Evolutionary conservation across 768 basidiomycete species (phyloP), one percentile per base, ranked within the genome.

Genomic region (Termitomyces sp.): DNA sequence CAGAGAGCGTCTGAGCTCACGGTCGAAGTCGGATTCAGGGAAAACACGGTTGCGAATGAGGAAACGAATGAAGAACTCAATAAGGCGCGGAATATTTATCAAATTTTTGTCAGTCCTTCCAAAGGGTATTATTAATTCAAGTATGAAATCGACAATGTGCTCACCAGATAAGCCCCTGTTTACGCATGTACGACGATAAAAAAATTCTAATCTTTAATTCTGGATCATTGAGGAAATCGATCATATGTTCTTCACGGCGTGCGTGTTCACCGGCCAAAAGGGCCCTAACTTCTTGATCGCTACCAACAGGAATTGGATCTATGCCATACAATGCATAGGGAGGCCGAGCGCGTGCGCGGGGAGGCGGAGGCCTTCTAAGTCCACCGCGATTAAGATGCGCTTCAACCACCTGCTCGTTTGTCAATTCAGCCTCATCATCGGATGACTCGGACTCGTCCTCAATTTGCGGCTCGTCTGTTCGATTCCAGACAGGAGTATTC

Each of bases 161-260:
- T n/a, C 58, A 88, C 89, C 86, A 90, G 55, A 84, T 78, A 47
- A 88, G 76, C 26, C 90, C 90, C 56, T 83, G 81, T 54, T 83
- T 79, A 36, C 82, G 76, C 72, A 84, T 86, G 62, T 83, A 80
- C 5, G 87, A 87, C 0, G 88, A 87, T 58, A 92, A 73, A 69
- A 90, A 92, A 20, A 89, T 75, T 55, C 75, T 82, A 53, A 86
- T 70, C 31, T 74, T 69, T 9, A 67, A 68, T 61, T 84, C 87
- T 0, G 90, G 87, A 55, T 88, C 76, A 39, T 77, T 70, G 57
- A 92, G 70, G 68, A 92, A 92, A 4, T 68, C 60, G 0, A 74
- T 64, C 53, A 84, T 70, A 27, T 73, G 72, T 22, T 79, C 76
- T 29, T 80, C 80, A 49, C 74, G 75, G 16, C 66, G 58, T 3